Evolutionary conservation across 495 filamentous ascomycete genomes (phyloP), one percentile per base, ranked within the genome.

Genomic region (Penicillium fimorum): DNA sequence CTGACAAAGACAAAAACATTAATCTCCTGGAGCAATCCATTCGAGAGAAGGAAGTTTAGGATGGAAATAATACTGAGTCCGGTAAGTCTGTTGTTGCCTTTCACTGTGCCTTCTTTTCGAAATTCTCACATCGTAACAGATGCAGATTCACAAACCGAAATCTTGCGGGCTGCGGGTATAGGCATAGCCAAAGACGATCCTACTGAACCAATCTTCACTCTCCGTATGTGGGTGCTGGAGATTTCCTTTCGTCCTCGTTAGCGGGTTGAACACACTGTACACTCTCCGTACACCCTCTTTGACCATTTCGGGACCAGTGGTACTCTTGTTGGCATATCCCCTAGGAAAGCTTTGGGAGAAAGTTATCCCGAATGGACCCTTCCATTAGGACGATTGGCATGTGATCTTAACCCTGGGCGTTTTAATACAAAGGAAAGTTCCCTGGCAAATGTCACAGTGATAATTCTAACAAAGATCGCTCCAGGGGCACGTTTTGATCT

Each of bases 401-500:
- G 78, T 65, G 77, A 72, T 20, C 64, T 88, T 20, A 88, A 88
- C 59, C 84, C 84, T 0, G 84, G 85, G 0, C 82, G 80, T n/a
- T 89, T 89, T 70, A 88, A 86, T 63, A 79, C 63, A 74, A 68
- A 70, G 55, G 67, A 56, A 59, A 48, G 48, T 15, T 1, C 18
- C 17, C 5, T 17, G 1, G 8, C 24, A 25, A 25, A n/a, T 0
- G 2, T 25, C 3, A n/a, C 11, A n/a, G 12, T 15, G 4, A 11
- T 22, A 20, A 17, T 3, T 22, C 37, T 48, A 32, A n/a, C 1
- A 27, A 83, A 11, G 2, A 29, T 45, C 12, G 4, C 3, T 45
- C 58, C 84, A 89, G 69, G 85, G 87, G 57, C 85, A 89, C 60
- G 75, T 82, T 2, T 74, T 89, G 50, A 84, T 89, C 51, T 83